These are phyloP conservation scores for Aspergillus avenaceus DNA, from an alignment of 495 filamentous ascomycete species.

Conservation along the genomic window DNA sequence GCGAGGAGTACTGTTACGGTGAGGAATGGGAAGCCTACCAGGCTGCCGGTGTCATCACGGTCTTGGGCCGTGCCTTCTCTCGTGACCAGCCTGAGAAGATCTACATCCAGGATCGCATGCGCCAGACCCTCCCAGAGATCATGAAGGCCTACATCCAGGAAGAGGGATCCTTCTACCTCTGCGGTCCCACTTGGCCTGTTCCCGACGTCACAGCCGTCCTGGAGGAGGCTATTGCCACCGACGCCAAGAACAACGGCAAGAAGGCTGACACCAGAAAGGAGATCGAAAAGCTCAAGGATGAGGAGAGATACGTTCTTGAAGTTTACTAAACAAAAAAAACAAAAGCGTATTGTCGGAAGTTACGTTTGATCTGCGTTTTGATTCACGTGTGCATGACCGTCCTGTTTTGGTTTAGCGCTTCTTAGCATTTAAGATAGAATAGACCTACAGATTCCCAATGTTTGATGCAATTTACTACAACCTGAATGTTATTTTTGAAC, in stretches of 20 bases:
- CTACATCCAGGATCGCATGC: conserved; percentile 98
- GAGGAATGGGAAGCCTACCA: conserved; percentile 99
- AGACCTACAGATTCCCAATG: too few species aligned
- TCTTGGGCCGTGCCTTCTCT: conserved; percentile 91
- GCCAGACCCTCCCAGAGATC: conserved; percentile 80
- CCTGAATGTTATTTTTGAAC: conserved; percentile 4
- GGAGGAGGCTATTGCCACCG: conserved; percentile 82
- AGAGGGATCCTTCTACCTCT: conserved; percentile 92
- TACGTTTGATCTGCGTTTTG: not conserved
- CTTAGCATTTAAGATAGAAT: not conserved
- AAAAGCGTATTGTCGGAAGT: not conserved
- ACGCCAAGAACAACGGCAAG: conserved; percentile 63
- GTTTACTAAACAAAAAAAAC: conserved; percentile 76
- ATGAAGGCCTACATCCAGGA: conserved; percentile 84
- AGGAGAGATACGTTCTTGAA: conserved; percentile 89
- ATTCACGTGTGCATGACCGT: conserved; percentile 16
- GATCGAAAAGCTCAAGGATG: conserved; percentile 95
- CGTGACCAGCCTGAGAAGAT: conserved; percentile 98
- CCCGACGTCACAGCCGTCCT: conserved; percentile 95
- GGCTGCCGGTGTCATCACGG: conserved; percentile 89
- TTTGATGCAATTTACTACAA: too few species aligned
- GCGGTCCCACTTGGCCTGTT: conserved; percentile 96
- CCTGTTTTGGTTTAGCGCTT: conserved; percentile 20
- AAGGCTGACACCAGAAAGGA: conserved; percentile 88
- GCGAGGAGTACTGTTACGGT: conserved; percentile 97